Percentiles rank a stretch among this genome's conserved stretches.
Evolutionary conservation across 2,329 filamentous ascomycete genomes (phyloP).

Genomic region (Aspergillus intermedius): DNA sequence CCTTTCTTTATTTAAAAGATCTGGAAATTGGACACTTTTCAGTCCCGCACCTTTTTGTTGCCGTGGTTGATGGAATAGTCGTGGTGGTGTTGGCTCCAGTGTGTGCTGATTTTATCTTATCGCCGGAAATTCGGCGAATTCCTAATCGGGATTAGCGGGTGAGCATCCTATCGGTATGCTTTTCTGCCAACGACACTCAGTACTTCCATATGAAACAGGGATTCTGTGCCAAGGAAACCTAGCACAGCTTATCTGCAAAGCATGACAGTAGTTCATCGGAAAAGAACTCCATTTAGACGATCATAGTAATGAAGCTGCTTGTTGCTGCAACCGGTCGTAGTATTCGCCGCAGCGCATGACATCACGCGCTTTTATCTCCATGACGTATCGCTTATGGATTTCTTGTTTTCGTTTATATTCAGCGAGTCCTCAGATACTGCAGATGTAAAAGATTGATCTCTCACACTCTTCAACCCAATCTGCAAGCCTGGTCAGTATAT

Average conservation of each 20-base stretch:
- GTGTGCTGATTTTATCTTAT: no score
- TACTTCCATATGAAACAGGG: no score
- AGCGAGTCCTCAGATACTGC: background rate
- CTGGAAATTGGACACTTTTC: background rate
- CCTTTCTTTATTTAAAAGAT: background rate
- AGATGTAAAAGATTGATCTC: background rate
- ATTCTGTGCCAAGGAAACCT: background rate
- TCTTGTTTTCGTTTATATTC: background rate
- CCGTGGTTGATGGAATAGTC: no score
- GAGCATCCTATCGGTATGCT: no score
- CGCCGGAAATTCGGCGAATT: no score
- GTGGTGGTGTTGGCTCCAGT: no score
- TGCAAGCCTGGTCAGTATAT: background rate
- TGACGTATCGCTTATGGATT: slow-evolving; percentile 9
- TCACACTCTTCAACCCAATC: background rate
- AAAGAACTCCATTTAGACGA: background rate
- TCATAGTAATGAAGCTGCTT: background rate
- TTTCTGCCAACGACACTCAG: no score
- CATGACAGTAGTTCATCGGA: background rate
- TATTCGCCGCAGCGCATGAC: slow-evolving; percentile 10
- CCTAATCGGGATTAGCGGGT: background rate
- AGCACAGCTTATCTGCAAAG: background rate
- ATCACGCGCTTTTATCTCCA: slow-evolving; percentile 13
- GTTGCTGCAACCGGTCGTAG: background rate
- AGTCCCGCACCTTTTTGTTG: no score